Evolutionary conservation across 1,139 yeast species (phyloP), one percentile per base, ranked within the genome.

Genomic region (Yamadazyma buinensis): DNA sequence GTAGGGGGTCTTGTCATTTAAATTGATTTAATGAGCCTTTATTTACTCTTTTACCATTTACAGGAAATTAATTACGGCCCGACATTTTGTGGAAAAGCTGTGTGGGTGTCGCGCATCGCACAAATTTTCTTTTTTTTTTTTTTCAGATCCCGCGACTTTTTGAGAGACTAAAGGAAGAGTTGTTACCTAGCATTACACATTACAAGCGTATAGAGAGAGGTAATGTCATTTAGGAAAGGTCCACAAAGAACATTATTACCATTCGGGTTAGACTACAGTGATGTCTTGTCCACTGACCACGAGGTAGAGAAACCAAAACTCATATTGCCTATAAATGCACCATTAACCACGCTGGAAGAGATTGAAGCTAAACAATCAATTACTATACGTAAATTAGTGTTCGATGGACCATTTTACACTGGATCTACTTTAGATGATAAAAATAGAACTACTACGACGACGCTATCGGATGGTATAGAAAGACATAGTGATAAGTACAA

Each of bases 401-500:
- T 72, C 32, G 86, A 84, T 41, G 90, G 95, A 0, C 85, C 95
- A 0, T 82, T 88, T 42, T 84, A 68, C 52, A 78, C 94, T 0
- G 95, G 95, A 0, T 61, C 76, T 7, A 49, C 63, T 9, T 28
- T 45, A 22, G 57, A 62, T 40, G 52, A 49, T 14, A 36, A 41
- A 20, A 37, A 43, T 37, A 75, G 37, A 15, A 42, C 47, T 8
- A 46, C 48, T 7, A 52, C 58, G 3, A 12, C 31, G 6, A 37
- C 47, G 2, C 28, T 33, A 2, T 54, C 63, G 0, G 74, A 82
- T 52, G 87, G 87, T 0, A 73, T 85, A 27, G 76, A 79, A 48
- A 68, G 95, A 48, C 84, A 83, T 52, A 75, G 88, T 3, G 95
- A 85, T 54, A 71, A 68, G 50, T 85, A 82, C 54, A 69, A 83